Evolutionary conservation across 129 eudicot genomes (phyloP).

Genomic region (Mikania micrantha): DNA sequence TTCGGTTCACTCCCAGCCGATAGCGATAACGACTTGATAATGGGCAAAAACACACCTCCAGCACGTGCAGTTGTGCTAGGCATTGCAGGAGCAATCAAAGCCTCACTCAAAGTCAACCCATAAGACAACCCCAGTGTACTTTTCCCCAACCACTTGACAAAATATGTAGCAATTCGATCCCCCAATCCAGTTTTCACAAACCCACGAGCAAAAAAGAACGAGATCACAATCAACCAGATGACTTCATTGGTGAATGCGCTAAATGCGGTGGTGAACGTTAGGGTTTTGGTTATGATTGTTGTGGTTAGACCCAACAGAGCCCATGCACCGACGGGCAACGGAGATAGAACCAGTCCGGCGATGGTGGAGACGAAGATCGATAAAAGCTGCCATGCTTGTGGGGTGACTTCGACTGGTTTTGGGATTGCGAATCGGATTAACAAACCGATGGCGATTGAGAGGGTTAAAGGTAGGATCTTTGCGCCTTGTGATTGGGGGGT

Average conservation of each 20-base stretch:
- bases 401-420: conserved; percentile 59
- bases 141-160: conserved; percentile 83
- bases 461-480: conserved; percentile 42
- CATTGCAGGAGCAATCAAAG: conserved; percentile 95
- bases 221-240: conserved; percentile 87
- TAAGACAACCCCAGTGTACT: conserved; percentile 83
- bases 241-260: conserved; percentile 74
- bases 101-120: conserved; percentile 84
- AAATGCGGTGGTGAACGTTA: conserved; percentile 57
- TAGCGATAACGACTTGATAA: conserved; percentile 65
- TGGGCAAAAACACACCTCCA: conserved; percentile 90
- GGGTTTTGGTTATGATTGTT: conserved; percentile 50
- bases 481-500: conserved; percentile 40
- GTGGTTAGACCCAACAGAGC: conserved; percentile 65
- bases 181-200: conserved; percentile 85
- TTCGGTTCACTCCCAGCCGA: conserved; percentile 76
- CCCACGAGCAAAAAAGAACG: conserved; percentile 81
- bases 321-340: conserved; percentile 94
- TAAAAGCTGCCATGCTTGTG: conserved; percentile 79
- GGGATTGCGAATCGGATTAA: conserved; percentile 56
- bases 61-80: conserved; percentile 96
- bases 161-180: conserved; percentile 80
- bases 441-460: conserved; percentile 54
- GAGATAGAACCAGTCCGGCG: conserved; percentile 74
- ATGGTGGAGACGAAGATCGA: conserved; percentile 74